Evolutionary conservation across 192 early-diverging fungal species (phyloP), one percentile per base, ranked within the genome.

Genomic region (Fimicolochytrium jonesii): DNA sequence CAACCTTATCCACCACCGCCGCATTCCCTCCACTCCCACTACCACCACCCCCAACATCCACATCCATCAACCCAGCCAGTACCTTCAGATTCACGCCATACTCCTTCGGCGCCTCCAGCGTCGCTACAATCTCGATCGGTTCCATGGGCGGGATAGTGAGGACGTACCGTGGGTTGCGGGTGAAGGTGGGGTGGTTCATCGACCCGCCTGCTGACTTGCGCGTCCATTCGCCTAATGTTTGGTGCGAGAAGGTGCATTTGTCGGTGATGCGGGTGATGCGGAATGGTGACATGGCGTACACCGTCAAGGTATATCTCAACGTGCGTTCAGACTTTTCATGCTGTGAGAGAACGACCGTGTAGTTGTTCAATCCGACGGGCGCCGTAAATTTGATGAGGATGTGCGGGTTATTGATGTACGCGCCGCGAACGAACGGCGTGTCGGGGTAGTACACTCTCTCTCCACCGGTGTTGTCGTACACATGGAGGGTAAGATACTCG

Each of bases 371-470:
- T 18, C 82, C 82, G 33, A 71, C 60, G 1, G 85, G 80, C 1
- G 83, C 83, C 45, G 73, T 77, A 58, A 91, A 87, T 15, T 83
- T 42, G 45, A 67, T 52, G 61, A 90, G 70, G 49, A 88, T 83
- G 66, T 92, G 88, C n/a, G 85, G 88, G 46, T 81, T 90, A 69
- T 96, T 96, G 31, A 93, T 85, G 69, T 92, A 94, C 28, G 83
- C 86, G 34, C 91, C 91, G 56, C 87, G 78, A 54, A 81, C 66
- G 41, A 84, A 68, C 9, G 88, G 80, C 7, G 76, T 68, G 0
- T 78, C 80, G 23, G 86, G 86, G 64, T 88, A 87, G 69, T 86
- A 87, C 6, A 88, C 69, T 34, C 81, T 77, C 15, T 81, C 69
- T 2, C 88, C 82, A 50, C 78, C 63, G 45, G 84, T 86, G 49